Evolutionary conservation across 768 basidiomycete species (phyloP), one percentile per base, ranked within the genome.

Genomic region (Pleurotus eryngii): DNA sequence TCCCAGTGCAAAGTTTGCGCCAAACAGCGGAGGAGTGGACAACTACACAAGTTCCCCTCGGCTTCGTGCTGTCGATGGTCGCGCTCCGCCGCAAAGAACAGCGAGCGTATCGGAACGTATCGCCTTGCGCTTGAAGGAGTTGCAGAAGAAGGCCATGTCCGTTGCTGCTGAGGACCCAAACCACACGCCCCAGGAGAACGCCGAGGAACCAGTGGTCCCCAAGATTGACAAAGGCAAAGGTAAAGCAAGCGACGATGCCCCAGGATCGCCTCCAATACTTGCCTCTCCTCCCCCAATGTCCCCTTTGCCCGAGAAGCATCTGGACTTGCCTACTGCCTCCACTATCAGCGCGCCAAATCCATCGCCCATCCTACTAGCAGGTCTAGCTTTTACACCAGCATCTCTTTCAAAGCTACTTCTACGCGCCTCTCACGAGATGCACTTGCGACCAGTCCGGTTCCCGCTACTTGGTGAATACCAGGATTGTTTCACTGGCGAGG

Each of bases 41-140:
- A 86, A 83, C 60, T 94, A 89, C 69, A 94, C 93, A 1, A 80
- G 77, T n/a, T 93, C 92, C 15, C 90, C 92, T 8, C 81, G 82
- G 55, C 68, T 85, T 8, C 74, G 76, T 5, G 87, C 90, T 4
- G 76, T 72, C 12, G 86, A 87, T 56, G 73, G 77, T 55, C 71
- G 83, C 15, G 65, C 72, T 0, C 71, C 81, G 27, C 87, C 84
- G 1, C 77, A 81, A 54, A 81, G 90, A 17, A 85, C 88, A 15
- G 80, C 85, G 14, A 94, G 87, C 49, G 89, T 96, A 46, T 88
- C 93, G 1, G 94, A 96, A 68, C 86, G 93, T 51, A 92, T 97
- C 63, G 78, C 88, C 1, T 81, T 86, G 60, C 88, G 92, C 53
- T 83, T 97, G 46, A 87, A 85, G 65, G 89, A 91, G 57, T 84